Conservation (phyloP, 805 yeast genomes). For the Spathaspora hagerdaliae region DNA sequence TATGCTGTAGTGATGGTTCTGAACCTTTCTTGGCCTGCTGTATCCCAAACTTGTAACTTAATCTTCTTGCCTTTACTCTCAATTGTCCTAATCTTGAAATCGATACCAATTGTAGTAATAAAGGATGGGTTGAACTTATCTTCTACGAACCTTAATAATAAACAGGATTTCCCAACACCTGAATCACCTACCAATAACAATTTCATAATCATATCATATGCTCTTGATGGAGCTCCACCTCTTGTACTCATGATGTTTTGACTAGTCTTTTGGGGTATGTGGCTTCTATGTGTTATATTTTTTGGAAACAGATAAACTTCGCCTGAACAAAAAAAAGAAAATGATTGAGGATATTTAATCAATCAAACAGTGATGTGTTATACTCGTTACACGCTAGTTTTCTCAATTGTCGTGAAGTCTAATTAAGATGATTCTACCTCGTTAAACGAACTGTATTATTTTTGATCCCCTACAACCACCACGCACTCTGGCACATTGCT, state of each 20-base stretch:
- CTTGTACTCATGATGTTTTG: constrained; percentile 46
- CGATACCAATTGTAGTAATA: constrained; percentile 97
- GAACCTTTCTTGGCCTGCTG: constrained; percentile 96
- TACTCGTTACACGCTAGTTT: too few relatives aligned
- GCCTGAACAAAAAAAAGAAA: too few relatives aligned
- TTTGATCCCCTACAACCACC: too few relatives aligned
- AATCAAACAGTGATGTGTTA: too few relatives aligned
- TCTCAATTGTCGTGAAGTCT: too few relatives aligned
- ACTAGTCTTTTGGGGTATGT: too few relatives aligned
- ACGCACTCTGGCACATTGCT: too few relatives aligned
- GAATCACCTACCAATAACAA: constrained; percentile 92
- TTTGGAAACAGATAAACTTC: too few relatives aligned
- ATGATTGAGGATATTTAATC: too few relatives aligned
- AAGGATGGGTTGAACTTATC: constrained; percentile 96
- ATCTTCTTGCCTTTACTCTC: constrained; percentile 90
- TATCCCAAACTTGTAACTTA: constrained; percentile 95
- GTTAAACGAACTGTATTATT: too few relatives aligned
- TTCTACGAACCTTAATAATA: constrained; percentile 87
- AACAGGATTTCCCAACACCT: constrained; percentile 84
- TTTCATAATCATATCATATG: constrained; percentile 89
- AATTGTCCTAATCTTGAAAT: constrained; percentile 94
- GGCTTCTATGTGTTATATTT: too few relatives aligned
- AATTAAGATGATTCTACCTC: too few relatives aligned
- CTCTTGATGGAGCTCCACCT: constrained; percentile 51
- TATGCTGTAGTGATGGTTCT: constrained; percentile 92